Conservation (phyloP, 495 filamentous ascomycete species). For the Neurospora hispaniola region DNA sequence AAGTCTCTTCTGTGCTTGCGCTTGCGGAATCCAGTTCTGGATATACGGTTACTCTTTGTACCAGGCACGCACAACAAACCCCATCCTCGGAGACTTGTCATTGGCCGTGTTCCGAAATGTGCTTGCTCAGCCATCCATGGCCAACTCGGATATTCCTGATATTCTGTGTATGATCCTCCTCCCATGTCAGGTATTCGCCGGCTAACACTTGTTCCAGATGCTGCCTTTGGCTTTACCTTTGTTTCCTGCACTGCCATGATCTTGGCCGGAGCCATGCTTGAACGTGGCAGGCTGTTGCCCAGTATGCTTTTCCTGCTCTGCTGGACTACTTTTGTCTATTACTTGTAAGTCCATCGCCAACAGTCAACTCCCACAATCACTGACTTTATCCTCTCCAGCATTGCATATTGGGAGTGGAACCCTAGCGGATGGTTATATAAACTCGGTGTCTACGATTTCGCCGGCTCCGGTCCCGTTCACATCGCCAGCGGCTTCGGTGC, state of each 20-base stretch:
- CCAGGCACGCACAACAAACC: conserved; percentile 74
- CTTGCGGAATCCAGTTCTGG: conserved; percentile 92
- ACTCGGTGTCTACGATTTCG: conserved; percentile 73
- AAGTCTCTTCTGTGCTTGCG: conserved; percentile 72
- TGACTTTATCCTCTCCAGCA: conserved; percentile 32
- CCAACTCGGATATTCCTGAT: conserved; percentile 66
- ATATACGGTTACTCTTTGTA: conserved; percentile 94
- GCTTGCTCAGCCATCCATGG: conserved; percentile 64
- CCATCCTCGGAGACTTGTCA: conserved; percentile 70
- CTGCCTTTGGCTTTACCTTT: conserved; percentile 7
- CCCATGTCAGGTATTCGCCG: neutral
- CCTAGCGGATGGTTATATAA: conserved; percentile 63
- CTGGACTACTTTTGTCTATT: conserved; percentile 77
- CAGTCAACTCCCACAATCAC: neutral
- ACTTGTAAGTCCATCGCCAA: conserved; percentile 4
- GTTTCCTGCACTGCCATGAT: conserved; percentile 17
- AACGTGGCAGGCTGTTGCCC: conserved; percentile 72
- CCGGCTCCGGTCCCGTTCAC: conserved; percentile 80
- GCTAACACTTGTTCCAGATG: neutral
- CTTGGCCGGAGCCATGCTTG: conserved; percentile 25
- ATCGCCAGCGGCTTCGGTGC: conserved; percentile 72
- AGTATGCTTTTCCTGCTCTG: conserved; percentile 81
- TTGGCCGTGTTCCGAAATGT: conserved; percentile 73
- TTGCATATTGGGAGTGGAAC: conserved; percentile 93
- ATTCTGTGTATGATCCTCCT: conserved; percentile 76